Evolutionary conservation across 31 red algal species (phyloP).

Genomic region (Odonthalia washingtoniensis): DNA sequence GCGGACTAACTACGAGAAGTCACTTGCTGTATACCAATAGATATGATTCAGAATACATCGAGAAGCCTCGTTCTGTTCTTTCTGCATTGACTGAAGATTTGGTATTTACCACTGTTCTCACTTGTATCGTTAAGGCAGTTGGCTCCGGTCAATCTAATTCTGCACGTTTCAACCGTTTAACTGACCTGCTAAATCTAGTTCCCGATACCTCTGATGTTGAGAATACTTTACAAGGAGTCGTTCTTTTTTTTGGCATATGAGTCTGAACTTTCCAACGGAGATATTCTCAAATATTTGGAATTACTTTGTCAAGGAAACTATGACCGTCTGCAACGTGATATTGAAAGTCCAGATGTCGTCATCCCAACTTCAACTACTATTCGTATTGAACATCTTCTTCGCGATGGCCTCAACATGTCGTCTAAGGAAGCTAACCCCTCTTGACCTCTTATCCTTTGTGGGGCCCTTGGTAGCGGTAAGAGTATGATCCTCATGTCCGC

Average conservation of each 20-base stretch:
- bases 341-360: slow-evolving; percentile 77
- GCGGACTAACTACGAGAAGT: slow-evolving; percentile 90
- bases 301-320: slow-evolving; percentile 5
- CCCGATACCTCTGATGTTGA: too few relatives aligned
- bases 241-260: slow-evolving; percentile 57
- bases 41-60: too few relatives aligned
- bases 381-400: slow-evolving; percentile 51
- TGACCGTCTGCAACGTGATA: background rate
- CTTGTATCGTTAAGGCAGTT: too few relatives aligned
- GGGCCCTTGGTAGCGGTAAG: slow-evolving; percentile 86
- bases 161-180: too few relatives aligned
- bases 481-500: slow-evolving; percentile 75
- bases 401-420: slow-evolving; percentile 32
- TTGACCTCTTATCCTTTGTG: slow-evolving; percentile 67
- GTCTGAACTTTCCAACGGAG: slow-evolving; percentile 25
- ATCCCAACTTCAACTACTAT: slow-evolving; percentile 73
- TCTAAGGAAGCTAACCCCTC: background rate
- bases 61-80: too few relatives aligned
- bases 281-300: slow-evolving; percentile 48
- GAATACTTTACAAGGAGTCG: too few relatives aligned
- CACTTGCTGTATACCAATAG: too few relatives aligned
- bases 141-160: too few relatives aligned
- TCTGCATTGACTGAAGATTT: too few relatives aligned
- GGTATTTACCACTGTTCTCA: too few relatives aligned
- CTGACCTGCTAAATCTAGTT: too few relatives aligned